A percentile compares a stretch with the other conserved stretches of the same genome.
phyloP scores from a whole-genome alignment of 2,329 filamentous ascomycete species.

The Alternaria postmessia region DNA sequence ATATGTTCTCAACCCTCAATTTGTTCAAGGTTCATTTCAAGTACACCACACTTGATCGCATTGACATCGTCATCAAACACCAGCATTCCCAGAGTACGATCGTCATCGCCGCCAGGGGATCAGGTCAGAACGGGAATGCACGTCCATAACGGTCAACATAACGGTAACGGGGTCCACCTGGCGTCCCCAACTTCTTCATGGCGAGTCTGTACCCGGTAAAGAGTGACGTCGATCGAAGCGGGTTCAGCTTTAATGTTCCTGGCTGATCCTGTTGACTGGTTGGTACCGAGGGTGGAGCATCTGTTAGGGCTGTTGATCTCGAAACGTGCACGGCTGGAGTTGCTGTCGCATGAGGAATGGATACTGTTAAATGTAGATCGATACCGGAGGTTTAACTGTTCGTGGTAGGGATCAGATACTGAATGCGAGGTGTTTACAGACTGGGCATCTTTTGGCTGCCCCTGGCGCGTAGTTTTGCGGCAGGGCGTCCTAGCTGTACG shows the following conservation, averaged over 20 bases:
- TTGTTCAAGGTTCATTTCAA: conserved; percentile 16
- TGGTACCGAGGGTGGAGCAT: conserved; percentile 17
- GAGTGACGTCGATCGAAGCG: conserved; percentile 42
- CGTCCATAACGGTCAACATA: conserved; percentile 14
- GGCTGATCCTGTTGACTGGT: conserved; percentile 28
- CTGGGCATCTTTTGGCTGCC: conserved; percentile 16
- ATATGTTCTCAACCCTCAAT: conserved; percentile 33
- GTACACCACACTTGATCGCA: conserved; percentile 6
- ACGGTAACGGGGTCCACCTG: conserved; percentile 25
- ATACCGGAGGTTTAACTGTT: conserved; percentile 32
- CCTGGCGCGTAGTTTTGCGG: conserved; percentile 14
- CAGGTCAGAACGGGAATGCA: conserved; percentile 9
- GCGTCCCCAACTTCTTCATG: conserved; percentile 21
- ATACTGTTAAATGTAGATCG: conserved; percentile 32
- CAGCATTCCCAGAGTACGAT: conserved; percentile 26
- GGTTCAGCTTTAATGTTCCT: conserved; percentile 34
- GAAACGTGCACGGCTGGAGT: conserved; percentile 32
- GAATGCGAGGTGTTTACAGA: conserved; percentile 6
- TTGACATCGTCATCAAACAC: conserved; percentile 38
- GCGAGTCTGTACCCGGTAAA: conserved; percentile 16
- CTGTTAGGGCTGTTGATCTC: conserved; percentile 35
- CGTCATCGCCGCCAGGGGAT: conserved; percentile 27
- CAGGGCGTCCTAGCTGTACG: not conserved
- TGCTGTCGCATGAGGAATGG: conserved; percentile 21
- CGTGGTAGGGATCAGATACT: conserved; percentile 31